Percentiles rank a stretch among this genome's conserved stretches.
These are phyloP conservation scores for Penicillium cosmopolitanum DNA, from an alignment of 495 filamentous ascomycete species.

Conservation along the genomic window DNA sequence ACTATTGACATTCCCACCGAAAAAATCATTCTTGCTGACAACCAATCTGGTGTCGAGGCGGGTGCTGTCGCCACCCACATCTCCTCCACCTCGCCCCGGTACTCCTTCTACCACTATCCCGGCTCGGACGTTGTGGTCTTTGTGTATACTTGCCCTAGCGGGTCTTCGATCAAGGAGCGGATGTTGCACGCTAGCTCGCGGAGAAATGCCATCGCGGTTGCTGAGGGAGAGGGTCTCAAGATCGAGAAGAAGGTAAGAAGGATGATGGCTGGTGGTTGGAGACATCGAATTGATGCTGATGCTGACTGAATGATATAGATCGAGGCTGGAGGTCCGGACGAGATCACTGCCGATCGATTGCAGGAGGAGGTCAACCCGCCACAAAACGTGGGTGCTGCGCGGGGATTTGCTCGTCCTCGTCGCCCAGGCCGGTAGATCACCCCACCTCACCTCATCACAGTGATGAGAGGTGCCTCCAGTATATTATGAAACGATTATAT, in stretches of 20 bases:
- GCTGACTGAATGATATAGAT: conserved; percentile 41
- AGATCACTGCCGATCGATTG: conserved; percentile 74
- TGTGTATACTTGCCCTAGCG: conserved; percentile 89
- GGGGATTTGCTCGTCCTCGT: conserved; percentile 86
- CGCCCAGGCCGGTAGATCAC: conserved; percentile 66
- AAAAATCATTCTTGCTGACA: conserved; percentile 71
- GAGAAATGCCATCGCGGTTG: conserved; percentile 67
- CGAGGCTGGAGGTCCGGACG: conserved; percentile 71
- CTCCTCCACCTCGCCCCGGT: conserved; percentile 80
- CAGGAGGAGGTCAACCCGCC: conserved; percentile 77
- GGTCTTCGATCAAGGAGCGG: conserved; percentile 81
- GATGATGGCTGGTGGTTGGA: not conserved
- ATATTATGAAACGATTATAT: conserved; percentile 1
- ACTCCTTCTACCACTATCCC: conserved; percentile 83
- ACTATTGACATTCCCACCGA: conserved; percentile 71
- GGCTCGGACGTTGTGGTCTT: conserved; percentile 75
- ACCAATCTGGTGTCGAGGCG: conserved; percentile 51
- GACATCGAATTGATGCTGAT: conserved; percentile 11
- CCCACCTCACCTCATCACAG: not conserved
- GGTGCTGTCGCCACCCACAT: conserved; percentile 64
- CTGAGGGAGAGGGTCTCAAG: conserved; percentile 70
- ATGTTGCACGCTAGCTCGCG: conserved; percentile 94
- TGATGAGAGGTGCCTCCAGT: conserved; percentile 2
- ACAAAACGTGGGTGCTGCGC: conserved; percentile 61
- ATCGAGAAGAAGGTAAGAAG: conserved; percentile 70